phyloP scores from a whole-genome alignment of 176 grass and related monocot genomes.

The Tillandsia fasciculata region DNA sequence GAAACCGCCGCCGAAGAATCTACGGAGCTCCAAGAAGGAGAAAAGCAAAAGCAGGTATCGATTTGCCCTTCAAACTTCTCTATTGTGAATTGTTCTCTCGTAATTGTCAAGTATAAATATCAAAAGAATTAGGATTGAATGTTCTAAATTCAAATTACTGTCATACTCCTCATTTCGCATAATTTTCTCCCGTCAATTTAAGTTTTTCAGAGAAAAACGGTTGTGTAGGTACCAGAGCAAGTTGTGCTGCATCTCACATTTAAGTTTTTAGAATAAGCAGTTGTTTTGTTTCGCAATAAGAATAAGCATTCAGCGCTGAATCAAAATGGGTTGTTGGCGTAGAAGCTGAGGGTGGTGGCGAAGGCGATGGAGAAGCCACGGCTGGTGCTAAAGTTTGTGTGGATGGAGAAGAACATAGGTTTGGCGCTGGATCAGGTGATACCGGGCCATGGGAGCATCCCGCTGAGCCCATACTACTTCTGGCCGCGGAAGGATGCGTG shows the following conservation, averaged over 20 bases:
- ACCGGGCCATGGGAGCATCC: slow-evolving; percentile 54
- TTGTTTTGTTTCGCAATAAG: neutral
- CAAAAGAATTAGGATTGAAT: too few species aligned
- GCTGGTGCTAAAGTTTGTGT: slow-evolving; percentile 67
- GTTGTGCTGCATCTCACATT: neutral
- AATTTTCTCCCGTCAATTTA: neutral
- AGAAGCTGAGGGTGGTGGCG: slow-evolving; percentile 51
- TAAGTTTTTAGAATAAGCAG: neutral
- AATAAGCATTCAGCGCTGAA: neutral
- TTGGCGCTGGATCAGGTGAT: slow-evolving; percentile 55
- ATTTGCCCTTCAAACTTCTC: neutral
- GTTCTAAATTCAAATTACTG: too few species aligned
- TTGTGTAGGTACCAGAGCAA: too few species aligned
- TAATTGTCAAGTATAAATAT: neutral
- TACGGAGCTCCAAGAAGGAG: slow-evolving; percentile 7
- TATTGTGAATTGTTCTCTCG: neutral
- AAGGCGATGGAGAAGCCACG: slow-evolving; percentile 43
- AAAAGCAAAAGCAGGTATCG: slow-evolving; percentile 35
- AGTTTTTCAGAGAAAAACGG: neutral
- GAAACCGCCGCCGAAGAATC: slow-evolving; percentile 4
- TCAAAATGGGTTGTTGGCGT: neutral
- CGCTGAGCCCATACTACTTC: slow-evolving; percentile 75
- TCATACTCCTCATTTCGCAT: neutral
- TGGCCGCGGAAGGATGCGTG: slow-evolving; percentile 77
- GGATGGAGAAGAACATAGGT: slow-evolving; percentile 92